Percentiles rank a stretch among this genome's conserved stretches.
These are phyloP conservation scores for Populus hybrid DNA, from an alignment of 441 rosid genomes.

Conservation along the genomic window DNA sequence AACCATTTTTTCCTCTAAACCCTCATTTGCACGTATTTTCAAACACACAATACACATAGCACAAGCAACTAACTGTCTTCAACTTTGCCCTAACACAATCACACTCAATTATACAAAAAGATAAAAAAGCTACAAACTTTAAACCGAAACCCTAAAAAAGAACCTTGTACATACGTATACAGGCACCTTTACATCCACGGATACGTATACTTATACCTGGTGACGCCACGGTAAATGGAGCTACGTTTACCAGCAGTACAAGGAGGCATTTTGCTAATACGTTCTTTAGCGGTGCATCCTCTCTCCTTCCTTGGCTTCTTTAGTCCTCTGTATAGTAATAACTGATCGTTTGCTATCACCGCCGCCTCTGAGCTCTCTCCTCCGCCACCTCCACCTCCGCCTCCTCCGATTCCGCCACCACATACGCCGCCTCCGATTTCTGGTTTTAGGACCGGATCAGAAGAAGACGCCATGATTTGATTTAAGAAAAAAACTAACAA, in stretches of 20 bases:
- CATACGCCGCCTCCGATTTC: constrained; percentile 35
- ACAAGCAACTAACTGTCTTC: not conserved
- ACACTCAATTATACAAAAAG: not conserved
- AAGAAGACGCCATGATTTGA: constrained; percentile 67
- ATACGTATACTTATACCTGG: constrained; percentile 39
- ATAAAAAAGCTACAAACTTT: not conserved
- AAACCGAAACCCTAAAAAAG: not conserved
- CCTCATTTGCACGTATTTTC: not conserved
- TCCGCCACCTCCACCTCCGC: constrained; percentile 32
- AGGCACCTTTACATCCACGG: too few relatives aligned
- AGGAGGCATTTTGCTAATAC: constrained; percentile 97
- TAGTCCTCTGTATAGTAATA: constrained; percentile 62
- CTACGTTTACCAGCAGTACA: constrained; percentile 69
- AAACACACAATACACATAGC: not conserved
- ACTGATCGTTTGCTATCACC: constrained; percentile 72
- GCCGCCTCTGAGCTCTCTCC: constrained; percentile 59
- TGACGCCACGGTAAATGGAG: constrained; percentile 96
- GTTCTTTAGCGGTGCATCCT: constrained; percentile 96
- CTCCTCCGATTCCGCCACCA: constrained; percentile 31
- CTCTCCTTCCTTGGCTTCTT: constrained; percentile 95
- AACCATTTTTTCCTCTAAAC: not conserved
- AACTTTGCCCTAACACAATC: not conserved
- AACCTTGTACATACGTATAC: not conserved
- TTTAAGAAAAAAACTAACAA: constrained; percentile 26
- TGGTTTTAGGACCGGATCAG: constrained; percentile 71